Base-by-base conservation (phyloP, 169 alveolate genomes). In the Plasmodium falciparum region DNA sequence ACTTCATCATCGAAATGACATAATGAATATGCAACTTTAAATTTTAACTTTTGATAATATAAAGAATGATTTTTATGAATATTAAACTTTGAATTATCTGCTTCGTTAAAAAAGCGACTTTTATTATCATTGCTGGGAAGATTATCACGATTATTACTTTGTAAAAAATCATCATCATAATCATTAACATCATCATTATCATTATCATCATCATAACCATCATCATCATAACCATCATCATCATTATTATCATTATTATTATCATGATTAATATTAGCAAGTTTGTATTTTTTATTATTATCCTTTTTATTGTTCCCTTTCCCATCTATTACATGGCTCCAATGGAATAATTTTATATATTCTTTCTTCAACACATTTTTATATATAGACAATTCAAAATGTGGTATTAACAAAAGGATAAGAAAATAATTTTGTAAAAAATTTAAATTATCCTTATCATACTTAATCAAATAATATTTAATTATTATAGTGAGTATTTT, bases 401-500 rank as follows among this genome's bases (percentile, higher is more conserved):
- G 92, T 0, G 92, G 92, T 4, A 85, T 85, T 22, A 85, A 71
- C 13, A 85, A 7, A 49, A 85, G 71, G 0, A 69, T 39, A 11
- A 63, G 59, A 13, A 85, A 56, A 63, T 22, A 69, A 22, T 62
- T 45, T 33, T 85, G 67, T 2, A 85, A 6, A 58, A 70, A 63
- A 1, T 47, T 12, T 12, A 52, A 29, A 13, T 70, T 43, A 2
- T 2, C 26, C 0, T 11, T 47, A 13, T 33, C 22, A 1, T 24
- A 45, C 49, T 56, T 85, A 2, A 45, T n/a, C 2, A 85, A 13
- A 20, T 70, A 39, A 22, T 4, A 45, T 85, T 85, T 85, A 3
- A 69, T 63, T 9, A 85, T 61, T 5, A 47, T 45, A n/a, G 7
- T 20, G 26, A 71, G 49, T 0, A 50, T 39, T 85, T 85, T 85